A percentile compares a stretch with the other conserved stretches of the same genome.
Evolutionary conservation across 176 grass and related monocot genomes (phyloP).

Genomic region (Tillandsia fasciculata): DNA sequence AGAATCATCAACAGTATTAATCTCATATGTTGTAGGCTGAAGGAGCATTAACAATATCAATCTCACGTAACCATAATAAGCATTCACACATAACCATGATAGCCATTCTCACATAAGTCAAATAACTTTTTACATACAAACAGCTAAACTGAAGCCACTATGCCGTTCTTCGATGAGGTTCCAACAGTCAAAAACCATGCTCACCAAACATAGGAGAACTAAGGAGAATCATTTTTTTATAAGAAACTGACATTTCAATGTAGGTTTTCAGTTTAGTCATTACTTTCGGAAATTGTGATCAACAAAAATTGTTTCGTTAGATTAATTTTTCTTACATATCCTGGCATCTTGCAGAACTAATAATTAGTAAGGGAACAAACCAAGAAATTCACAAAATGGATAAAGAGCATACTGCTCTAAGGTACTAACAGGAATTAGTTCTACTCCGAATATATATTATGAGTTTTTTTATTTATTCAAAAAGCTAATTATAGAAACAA

Average conservation of each 20-base stretch:
- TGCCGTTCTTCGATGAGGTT: no score
- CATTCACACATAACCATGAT: no score
- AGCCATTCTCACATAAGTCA: no score
- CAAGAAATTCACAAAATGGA: not conserved
- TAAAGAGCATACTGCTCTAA: not conserved
- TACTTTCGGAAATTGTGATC: not conserved
- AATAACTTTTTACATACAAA: no score
- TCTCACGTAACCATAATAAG: no score
- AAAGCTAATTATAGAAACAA: not conserved
- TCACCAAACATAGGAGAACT: no score
- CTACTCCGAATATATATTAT: not conserved
- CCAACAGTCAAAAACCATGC: no score
- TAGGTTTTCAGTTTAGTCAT: not conserved
- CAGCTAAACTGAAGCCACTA: no score
- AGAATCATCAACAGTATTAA: no score
- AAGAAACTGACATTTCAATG: no score
- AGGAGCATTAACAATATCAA: no score
- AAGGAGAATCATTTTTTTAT: not conserved
- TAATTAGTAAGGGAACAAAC: not conserved
- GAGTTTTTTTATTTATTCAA: not conserved
- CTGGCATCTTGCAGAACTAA: not conserved
- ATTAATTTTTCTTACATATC: not conserved
- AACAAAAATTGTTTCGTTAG: not conserved
- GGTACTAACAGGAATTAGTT: not conserved
- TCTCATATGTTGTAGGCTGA: no score